Evolutionary conservation across 345 rosid genomes (phyloP), one percentile per base, ranked within the genome.

Genomic region (Stellera chamaejasme): DNA sequence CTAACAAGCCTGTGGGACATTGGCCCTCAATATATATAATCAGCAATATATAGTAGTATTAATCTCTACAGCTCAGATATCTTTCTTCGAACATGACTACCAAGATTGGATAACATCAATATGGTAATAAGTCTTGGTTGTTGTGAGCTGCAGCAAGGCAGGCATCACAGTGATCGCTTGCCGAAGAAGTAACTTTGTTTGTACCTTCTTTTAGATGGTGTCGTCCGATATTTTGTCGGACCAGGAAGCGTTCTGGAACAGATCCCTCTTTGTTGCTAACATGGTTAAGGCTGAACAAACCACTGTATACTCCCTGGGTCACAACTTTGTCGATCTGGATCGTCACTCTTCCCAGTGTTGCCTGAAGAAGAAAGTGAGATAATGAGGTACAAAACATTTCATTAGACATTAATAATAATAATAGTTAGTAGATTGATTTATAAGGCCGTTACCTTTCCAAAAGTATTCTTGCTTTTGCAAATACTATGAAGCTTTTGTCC

Each of bases 261-360:
- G 81, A 72, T 10, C 75, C 74, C 4, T 80, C 83, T 70, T 78
- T 80, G 74, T 62, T 76, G 68, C 62, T 76, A 41, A 76, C 83
- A 27, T 72, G 79, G 43, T 72, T 80, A n/a, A 80, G 80, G 79
- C 77, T 67, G 72, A 80, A 80, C 45, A 70, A 56, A 45, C 90
- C 86, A 26, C 82, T 78, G 68, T 78, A 78, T 48, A 72, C 77
- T 52, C 90, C 85, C 62, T 83, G 83, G 0, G 79, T 74, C 28
- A 91, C 91, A 42, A 91, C 96, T 73, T 82, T 80, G 75, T 90
- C 97, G 6, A 90, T 84, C 68, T 84, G 96, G 72, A 90, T 81
- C 3, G 84, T 87, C 62, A 87, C 87, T 69, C 81, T 87, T 23
- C 97, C 96, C 10, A 85, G 75, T 45, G 94, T 82, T 13, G 84